phyloP scores from a whole-genome alignment of 495 filamentous ascomycete species.

The Penicillium psychrofluorescens region DNA sequence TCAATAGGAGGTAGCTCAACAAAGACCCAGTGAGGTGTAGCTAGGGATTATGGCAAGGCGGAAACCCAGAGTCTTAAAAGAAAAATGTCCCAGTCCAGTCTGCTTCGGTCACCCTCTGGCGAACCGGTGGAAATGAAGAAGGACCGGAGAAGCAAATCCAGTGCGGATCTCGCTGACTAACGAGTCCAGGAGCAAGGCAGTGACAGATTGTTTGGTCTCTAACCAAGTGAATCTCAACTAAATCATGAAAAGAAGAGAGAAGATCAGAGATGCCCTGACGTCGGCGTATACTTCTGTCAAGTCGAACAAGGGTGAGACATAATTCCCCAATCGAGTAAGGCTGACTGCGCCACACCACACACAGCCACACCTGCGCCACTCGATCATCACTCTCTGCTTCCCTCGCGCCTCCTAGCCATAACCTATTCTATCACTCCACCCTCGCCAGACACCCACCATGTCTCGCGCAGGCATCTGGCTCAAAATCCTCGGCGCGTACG shows the following conservation, averaged over 20 bases:
- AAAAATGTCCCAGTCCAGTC: no score
- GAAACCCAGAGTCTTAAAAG: no score
- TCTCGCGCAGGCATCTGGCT: slow-evolving; percentile 43
- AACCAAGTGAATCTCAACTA: no score
- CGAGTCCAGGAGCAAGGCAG: no score
- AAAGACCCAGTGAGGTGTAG: no score
- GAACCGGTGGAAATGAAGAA: no score
- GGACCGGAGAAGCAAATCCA: background rate
- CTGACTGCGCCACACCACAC: slow-evolving; percentile 4
- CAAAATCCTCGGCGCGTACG: slow-evolving; percentile 50
- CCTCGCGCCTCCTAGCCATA: background rate
- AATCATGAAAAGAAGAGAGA: background rate
- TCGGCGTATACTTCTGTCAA: no score
- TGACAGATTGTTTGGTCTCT: no score
- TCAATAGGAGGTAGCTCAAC: no score
- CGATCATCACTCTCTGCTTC: background rate
- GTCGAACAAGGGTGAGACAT: no score
- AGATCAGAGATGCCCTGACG: background rate
- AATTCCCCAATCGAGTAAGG: background rate
- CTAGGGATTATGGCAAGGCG: no score
- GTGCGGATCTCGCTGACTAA: background rate
- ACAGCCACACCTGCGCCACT: slow-evolving; percentile 10
- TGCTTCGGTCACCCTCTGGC: no score
- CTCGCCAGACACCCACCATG: slow-evolving; percentile 29
- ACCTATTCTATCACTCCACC: slow-evolving; percentile 1